A percentile compares a stretch with the other conserved stretches of the same genome.
Conservation (phyloP, 163 green algal species). For the Scenedesmus sp. region DNA sequence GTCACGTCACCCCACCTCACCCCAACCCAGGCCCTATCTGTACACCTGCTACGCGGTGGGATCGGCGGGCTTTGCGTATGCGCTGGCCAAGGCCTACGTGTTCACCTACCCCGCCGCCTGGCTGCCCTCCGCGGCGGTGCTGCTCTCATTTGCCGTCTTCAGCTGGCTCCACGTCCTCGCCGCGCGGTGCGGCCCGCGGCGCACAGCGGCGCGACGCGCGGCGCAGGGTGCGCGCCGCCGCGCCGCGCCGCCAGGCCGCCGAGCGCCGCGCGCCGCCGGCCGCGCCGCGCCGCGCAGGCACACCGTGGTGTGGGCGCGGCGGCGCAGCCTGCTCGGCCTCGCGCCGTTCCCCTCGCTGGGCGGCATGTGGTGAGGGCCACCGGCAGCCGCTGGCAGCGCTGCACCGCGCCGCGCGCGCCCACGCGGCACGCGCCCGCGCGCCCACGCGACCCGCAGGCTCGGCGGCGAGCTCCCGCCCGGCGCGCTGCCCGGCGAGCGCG, state of each 20-base stretch:
- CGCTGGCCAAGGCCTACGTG: neutral
- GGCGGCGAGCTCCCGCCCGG: too few relatives aligned
- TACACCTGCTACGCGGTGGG: constrained; percentile 21
- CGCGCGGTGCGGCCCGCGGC: constrained; percentile 20
- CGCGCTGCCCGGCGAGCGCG: too few relatives aligned
- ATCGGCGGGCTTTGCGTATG: constrained; percentile 7
- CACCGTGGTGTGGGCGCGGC: neutral
- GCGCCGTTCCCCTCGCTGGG: neutral
- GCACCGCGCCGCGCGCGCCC: too few relatives aligned
- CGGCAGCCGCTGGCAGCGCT: too few relatives aligned
- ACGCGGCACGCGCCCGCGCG: too few relatives aligned
- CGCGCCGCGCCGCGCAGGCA: neutral
- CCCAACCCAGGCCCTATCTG: constrained; percentile 40
- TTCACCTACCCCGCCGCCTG: constrained; percentile 16
- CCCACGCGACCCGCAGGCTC: too few relatives aligned
- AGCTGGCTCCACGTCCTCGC: constrained; percentile 44
- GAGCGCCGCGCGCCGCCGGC: too few relatives aligned
- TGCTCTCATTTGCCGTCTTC: constrained; percentile 24
- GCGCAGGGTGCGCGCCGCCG: too few relatives aligned
- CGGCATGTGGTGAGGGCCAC: neutral
- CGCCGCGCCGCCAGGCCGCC: too few relatives aligned
- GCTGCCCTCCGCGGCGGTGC: constrained; percentile 7
- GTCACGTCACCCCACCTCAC: neutral
- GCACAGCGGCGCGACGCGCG: too few relatives aligned
- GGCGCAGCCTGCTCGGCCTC: neutral